These are phyloP conservation scores for Malus sylvestris DNA, from an alignment of 306 rosid species.

Conservation along the genomic window DNA sequence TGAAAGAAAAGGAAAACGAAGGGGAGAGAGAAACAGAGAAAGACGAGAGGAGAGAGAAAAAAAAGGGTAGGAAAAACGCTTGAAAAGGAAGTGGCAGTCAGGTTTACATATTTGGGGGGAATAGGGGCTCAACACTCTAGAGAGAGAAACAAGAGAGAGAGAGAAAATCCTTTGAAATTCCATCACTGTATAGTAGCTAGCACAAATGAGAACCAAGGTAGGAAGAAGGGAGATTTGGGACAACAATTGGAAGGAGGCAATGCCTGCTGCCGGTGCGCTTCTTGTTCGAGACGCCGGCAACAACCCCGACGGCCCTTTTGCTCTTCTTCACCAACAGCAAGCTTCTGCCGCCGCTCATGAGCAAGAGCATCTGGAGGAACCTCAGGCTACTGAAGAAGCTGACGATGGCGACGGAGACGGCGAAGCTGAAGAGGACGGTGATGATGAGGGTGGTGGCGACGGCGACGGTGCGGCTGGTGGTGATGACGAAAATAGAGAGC, in stretches of 20 bases:
- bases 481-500: constrained; percentile 13
- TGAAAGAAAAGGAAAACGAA: background rate
- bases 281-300: background rate
- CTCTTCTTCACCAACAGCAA: background rate
- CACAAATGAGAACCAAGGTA: constrained; percentile 33
- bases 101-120: background rate
- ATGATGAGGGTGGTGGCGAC: constrained; percentile 12
- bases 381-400: background rate
- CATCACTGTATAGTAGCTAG: background rate
- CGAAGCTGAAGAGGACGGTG: constrained; percentile 21
- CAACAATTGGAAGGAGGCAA: constrained; percentile 1
- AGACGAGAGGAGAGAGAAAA: background rate
- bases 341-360: background rate
- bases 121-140: background rate
- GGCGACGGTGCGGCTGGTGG: constrained; percentile 29
- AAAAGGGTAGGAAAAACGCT: background rate
- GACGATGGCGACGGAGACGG: constrained; percentile 12
- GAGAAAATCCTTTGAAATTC: background rate
- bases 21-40: background rate
- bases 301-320: background rate
- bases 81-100: background rate
- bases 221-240: constrained; percentile 47
- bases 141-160: background rate
- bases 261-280: constrained; percentile 8
- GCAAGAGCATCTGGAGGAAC: constrained; percentile 13